A percentile compares a stretch with the other conserved stretches of the same genome.
Evolutionary conservation across 352 stramenopile species (phyloP).

Genomic region (Phytophthora ramorum): DNA sequence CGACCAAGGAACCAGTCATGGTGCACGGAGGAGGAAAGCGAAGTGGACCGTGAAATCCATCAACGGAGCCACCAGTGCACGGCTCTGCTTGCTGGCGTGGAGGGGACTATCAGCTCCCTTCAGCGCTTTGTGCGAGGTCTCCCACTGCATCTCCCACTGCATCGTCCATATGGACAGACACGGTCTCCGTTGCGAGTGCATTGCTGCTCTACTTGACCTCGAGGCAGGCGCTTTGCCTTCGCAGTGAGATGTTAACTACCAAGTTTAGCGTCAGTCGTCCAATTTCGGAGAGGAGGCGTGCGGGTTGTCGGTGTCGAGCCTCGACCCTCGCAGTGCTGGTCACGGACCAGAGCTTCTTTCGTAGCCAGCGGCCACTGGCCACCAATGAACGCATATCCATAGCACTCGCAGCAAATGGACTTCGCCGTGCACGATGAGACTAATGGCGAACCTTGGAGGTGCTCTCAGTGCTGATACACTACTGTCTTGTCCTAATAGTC

Average conservation of each 20-base stretch:
- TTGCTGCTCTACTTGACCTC: not conserved
- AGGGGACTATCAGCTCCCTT: constrained; percentile 16
- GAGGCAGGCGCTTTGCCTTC: too few species aligned
- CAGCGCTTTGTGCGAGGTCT: not conserved
- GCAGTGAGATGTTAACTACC: too few species aligned
- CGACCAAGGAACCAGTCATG: constrained; percentile 27
- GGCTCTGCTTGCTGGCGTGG: constrained; percentile 19
- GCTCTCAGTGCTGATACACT: constrained; percentile 1
- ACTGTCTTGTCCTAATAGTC: constrained; percentile 7
- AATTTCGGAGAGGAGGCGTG: too few species aligned
- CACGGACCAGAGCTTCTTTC: too few species aligned
- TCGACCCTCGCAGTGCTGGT: too few species aligned
- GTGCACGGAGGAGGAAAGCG: constrained; percentile 5
- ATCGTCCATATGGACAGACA: constrained; percentile 7
- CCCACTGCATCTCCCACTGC: constrained; percentile 4
- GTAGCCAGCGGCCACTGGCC: too few species aligned
- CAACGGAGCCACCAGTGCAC: constrained; percentile 1
- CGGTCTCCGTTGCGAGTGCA: constrained; percentile 7
- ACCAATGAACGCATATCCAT: too few species aligned
- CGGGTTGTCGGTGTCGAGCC: too few species aligned
- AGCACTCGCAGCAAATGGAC: not conserved
- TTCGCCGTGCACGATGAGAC: not conserved
- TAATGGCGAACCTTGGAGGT: too few species aligned
- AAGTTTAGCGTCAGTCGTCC: too few species aligned
- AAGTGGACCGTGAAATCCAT: constrained; percentile 17